Percentiles rank a stretch among this genome's conserved stretches.
Evolutionary conservation across 2,329 filamentous ascomycete species (phyloP).

Genomic region (Akanthomyces muscarius): DNA sequence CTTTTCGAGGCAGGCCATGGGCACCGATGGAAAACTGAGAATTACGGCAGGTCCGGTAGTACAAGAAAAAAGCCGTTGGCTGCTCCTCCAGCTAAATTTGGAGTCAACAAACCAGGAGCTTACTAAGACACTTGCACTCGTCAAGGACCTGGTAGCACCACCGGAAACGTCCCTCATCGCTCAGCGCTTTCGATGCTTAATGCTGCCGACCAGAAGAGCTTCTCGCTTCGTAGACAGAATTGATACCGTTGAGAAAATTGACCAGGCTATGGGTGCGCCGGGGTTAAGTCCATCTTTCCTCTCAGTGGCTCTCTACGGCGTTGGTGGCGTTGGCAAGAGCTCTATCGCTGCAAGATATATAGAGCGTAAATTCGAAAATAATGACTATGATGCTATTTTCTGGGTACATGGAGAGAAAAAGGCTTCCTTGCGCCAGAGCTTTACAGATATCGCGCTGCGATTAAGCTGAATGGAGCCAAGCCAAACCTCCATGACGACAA

Average conservation of each 20-base stretch:
- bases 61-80: neutral
- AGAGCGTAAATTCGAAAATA: neutral
- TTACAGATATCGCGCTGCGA: neutral
- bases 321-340: neutral
- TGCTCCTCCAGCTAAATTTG: neutral
- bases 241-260: neutral
- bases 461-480: neutral
- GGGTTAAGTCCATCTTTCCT: neutral
- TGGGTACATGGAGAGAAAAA: neutral
- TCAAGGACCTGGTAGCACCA: neutral
- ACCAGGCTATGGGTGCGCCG: neutral
- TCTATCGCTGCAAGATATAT: neutral
- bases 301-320: neutral
- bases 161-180: too few relatives aligned
- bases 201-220: neutral
- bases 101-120: neutral
- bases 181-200: neutral
- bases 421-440: neutral
- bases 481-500: neutral
- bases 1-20: neutral
- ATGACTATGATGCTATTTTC: neutral
- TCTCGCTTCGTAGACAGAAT: neutral
- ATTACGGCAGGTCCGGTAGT: too few relatives aligned
- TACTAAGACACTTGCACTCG: neutral
- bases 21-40: too few relatives aligned